Percentiles rank a stretch among this genome's conserved stretches.
phyloP scores from a whole-genome alignment of 75 land plant genomes.

The Selaginella tamariscina region DNA sequence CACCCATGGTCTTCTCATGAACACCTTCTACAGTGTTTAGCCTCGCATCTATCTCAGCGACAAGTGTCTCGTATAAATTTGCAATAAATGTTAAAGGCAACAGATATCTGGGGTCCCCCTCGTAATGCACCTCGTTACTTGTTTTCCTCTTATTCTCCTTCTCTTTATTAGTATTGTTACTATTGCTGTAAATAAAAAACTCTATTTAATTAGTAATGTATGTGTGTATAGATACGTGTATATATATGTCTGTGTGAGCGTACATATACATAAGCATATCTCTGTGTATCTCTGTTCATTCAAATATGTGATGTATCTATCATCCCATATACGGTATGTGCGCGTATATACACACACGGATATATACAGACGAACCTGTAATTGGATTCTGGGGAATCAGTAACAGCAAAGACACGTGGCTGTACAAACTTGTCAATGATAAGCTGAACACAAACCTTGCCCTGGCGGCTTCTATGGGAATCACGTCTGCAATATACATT shows the following conservation, averaged over 20 bases:
- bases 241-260: too few relatives aligned
- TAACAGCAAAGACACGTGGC: constrained; percentile 45
- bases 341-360: too few relatives aligned
- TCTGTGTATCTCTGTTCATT: too few relatives aligned
- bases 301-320: too few relatives aligned
- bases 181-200: too few relatives aligned
- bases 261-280: too few relatives aligned
- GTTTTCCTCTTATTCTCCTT: constrained; percentile 63
- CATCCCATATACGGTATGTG: too few relatives aligned
- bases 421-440: constrained; percentile 67
- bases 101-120: constrained; percentile 84
- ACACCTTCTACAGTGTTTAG: constrained; percentile 63
- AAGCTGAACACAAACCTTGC: constrained; percentile 80
- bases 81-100: constrained; percentile 97
- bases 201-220: too few relatives aligned
- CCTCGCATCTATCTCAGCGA: constrained; percentile 68
- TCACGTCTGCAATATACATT: constrained; percentile 44
- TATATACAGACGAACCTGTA: too few relatives aligned
- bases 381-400: constrained; percentile 41
- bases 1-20: constrained; percentile 93
- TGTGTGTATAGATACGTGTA: too few relatives aligned
- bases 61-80: constrained; percentile 88
- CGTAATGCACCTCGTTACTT: constrained; percentile 64
- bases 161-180: constrained; percentile 51
- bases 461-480: constrained; percentile 83